A percentile compares a stretch with the other conserved stretches of the same genome.
phyloP scores from a whole-genome alignment of 148 eudicot genomes.

The Vaccinium darrowii region DNA sequence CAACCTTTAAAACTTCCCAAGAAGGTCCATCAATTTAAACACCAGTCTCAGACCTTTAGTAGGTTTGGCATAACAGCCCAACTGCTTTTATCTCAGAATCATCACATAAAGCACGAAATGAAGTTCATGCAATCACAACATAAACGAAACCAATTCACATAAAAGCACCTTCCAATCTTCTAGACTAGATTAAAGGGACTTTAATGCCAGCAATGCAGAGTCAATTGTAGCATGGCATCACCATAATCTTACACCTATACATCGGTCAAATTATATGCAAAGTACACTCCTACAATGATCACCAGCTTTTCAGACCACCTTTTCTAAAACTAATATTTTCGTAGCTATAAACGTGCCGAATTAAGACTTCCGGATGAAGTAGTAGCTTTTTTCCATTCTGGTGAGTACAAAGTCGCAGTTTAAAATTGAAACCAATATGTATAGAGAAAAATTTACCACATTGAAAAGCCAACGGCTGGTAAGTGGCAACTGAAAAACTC shows the following conservation, averaged over 20 bases:
- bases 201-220: neutral
- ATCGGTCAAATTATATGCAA: neutral
- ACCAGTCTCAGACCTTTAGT: neutral
- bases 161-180: constrained; percentile 8
- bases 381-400: neutral
- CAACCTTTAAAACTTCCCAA: neutral
- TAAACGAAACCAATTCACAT: neutral
- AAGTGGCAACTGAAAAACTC: neutral
- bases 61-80: neutral
- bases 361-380: neutral
- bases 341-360: neutral
- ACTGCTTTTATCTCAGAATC: neutral
- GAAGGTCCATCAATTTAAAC: neutral
- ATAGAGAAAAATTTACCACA: neutral
- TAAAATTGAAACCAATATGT: neutral
- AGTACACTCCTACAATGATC: neutral
- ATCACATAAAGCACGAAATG: constrained; percentile 4
- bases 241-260: neutral
- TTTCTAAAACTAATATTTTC: neutral
- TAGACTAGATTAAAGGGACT: neutral
- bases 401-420: neutral
- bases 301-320: neutral
- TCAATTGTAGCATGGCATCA: neutral
- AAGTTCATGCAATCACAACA: neutral
- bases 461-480: constrained; percentile 1